These are phyloP conservation scores for Wickerhamomyces rabaulensis DNA, from an alignment of 805 yeast genomes.

Conservation along the genomic window DNA sequence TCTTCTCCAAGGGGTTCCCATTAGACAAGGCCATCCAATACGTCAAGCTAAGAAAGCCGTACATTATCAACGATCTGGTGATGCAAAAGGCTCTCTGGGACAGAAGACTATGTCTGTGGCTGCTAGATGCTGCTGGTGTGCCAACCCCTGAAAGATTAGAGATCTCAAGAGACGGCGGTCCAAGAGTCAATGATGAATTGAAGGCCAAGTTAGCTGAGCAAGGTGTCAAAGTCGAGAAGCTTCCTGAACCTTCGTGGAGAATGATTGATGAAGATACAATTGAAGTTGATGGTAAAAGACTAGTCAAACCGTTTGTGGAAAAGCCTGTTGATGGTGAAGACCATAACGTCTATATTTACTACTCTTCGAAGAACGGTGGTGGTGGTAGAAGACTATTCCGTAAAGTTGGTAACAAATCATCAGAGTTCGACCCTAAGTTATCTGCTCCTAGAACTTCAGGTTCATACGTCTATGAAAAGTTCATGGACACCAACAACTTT, in stretches of 20 bases:
- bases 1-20: constrained; percentile 95
- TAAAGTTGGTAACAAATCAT: constrained; percentile 93
- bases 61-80: constrained; percentile 77
- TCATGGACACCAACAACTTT: constrained; percentile 96
- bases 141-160: constrained; percentile 87
- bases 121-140: constrained; percentile 76
- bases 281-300: constrained; percentile 62
- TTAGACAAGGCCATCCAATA: constrained; percentile 91
- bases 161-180: constrained; percentile 96
- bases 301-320: constrained; percentile 92
- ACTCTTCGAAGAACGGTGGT: constrained; percentile 85
- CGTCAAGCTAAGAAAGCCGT: constrained; percentile 86
- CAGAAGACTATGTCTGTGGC: constrained; percentile 76
- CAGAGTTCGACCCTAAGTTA: constrained; percentile 87
- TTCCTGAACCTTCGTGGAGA: constrained; percentile 70
- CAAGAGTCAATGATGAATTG: constrained; percentile 69
- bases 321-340: constrained; percentile 99
- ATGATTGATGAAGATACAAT: constrained; percentile 88
- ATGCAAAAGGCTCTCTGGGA: constrained; percentile 98
- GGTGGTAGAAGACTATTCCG: constrained; percentile 95
- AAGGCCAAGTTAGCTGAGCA: constrained; percentile 51
- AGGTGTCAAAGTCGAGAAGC: constrained; percentile 43
- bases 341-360: constrained; percentile 92
- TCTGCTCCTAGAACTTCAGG: constrained; percentile 79
- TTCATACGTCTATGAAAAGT: constrained; percentile 85